Conservation (phyloP, 192 early-diverging fungal species). For the Coemansia sp. region DNA sequence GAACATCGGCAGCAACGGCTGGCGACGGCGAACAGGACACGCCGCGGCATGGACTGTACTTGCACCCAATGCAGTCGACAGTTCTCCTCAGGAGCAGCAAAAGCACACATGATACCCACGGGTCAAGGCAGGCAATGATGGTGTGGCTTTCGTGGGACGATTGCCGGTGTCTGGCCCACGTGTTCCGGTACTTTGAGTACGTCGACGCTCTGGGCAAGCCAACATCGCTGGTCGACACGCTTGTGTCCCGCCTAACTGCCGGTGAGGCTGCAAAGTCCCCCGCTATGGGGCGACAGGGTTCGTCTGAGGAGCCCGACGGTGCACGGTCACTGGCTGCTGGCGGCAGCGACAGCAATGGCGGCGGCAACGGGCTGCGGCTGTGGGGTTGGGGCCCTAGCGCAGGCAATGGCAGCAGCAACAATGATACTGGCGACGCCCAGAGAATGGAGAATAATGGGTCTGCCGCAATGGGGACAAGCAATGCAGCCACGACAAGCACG, state of each 20-base stretch:
- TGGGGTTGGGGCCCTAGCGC: slow-evolving; percentile 7
- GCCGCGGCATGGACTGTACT: slow-evolving; percentile 4
- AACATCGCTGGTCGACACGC: slow-evolving; percentile 40
- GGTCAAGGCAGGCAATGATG: slow-evolving; percentile 9
- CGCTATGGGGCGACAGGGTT: not conserved
- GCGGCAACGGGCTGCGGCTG: slow-evolving; percentile 10
- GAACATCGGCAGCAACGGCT: not conserved
- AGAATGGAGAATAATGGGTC: not conserved
- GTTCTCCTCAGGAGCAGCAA: slow-evolving; percentile 6
- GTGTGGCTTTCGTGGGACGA: slow-evolving; percentile 55
- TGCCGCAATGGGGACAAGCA: not conserved
- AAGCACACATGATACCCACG: not conserved
- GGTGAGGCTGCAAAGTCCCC: slow-evolving; percentile 22
- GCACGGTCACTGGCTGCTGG: not conserved
- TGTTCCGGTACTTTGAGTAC: slow-evolving; percentile 43
- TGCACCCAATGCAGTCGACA: slow-evolving; percentile 14
- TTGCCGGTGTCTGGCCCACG: slow-evolving; percentile 32
- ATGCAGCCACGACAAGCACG: not conserved
- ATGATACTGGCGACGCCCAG: not conserved
- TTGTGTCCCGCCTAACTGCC: slow-evolving; percentile 39
- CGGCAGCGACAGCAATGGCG: not conserved
- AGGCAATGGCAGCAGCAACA: not conserved
- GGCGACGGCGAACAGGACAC: not conserved
- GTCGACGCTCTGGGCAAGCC: slow-evolving; percentile 43
- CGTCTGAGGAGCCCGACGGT: not conserved